These are phyloP conservation scores for Pleurotus salmoneostramineus DNA, from an alignment of 768 basidiomycete species.

Conservation along the genomic window DNA sequence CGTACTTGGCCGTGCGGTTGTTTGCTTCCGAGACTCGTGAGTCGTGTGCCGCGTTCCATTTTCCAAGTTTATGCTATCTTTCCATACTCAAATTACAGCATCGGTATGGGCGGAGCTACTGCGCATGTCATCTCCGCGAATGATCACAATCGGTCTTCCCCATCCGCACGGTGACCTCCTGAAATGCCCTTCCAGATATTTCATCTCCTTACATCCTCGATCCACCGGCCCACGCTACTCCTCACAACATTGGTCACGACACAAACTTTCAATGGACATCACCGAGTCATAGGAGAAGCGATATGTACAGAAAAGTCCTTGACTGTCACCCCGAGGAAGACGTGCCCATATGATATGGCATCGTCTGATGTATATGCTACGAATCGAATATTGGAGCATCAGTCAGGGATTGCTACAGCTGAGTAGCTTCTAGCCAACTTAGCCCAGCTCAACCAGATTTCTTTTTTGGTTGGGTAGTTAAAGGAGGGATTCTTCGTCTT, in stretches of 20 bases:
- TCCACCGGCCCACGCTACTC: constrained; percentile 31
- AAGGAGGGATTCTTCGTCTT: constrained; percentile 53
- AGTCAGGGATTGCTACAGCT: constrained; percentile 39
- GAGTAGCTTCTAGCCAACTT: constrained; percentile 8
- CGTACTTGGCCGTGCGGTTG: too few relatives aligned
- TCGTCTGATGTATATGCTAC: constrained; percentile 23
- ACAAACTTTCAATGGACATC: constrained; percentile 32
- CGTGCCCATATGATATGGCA: constrained; percentile 13
- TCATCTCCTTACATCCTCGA: constrained; percentile 17
- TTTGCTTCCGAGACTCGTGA: too few relatives aligned
- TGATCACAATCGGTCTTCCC: constrained; percentile 15
- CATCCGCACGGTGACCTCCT: constrained; percentile 19
- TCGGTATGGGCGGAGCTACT: too few relatives aligned
- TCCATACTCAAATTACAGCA: too few relatives aligned
- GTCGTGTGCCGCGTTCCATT: too few relatives aligned
- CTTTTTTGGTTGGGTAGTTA: constrained; percentile 56
- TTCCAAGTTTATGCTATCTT: too few relatives aligned
- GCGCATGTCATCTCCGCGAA: not conserved
- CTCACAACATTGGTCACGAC: constrained; percentile 13
- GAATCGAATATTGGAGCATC: constrained; percentile 38
- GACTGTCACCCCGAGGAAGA: constrained; percentile 15
- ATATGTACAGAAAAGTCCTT: constrained; percentile 21
- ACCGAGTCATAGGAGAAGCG: constrained; percentile 33
- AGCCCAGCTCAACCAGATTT: too few relatives aligned
- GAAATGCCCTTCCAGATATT: constrained; percentile 22